Evolutionary conservation across 106 monocot genomes (phyloP).

Genomic region (Dioscorea zingiberensis): DNA sequence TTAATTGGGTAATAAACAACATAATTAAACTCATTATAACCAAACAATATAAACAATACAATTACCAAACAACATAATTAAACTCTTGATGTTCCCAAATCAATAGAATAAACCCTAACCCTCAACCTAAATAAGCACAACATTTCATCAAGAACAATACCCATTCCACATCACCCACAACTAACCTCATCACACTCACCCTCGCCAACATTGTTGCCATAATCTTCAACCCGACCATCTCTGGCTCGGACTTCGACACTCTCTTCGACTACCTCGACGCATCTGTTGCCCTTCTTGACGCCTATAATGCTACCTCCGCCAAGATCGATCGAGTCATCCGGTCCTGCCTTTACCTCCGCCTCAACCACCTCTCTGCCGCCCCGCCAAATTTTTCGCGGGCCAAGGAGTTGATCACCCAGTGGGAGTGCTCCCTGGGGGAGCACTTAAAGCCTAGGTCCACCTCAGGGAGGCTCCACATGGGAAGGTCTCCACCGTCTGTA

Average conservation of each 20-base stretch:
- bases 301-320: slow-evolving; percentile 47
- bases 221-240: slow-evolving; percentile 23
- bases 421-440: not conserved
- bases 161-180: slow-evolving; percentile 22
- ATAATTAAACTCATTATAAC: no score
- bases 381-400: slow-evolving; percentile 1
- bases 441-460: not conserved
- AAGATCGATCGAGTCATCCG: slow-evolving; percentile 21
- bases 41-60: no score
- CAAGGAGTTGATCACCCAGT: slow-evolving; percentile 7
- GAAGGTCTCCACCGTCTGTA: slow-evolving; percentile 18
- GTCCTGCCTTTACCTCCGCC: slow-evolving; percentile 32
- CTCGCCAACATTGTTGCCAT: slow-evolving; percentile 23
- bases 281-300: slow-evolving; percentile 45
- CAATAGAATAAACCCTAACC: no score
- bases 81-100: no score
- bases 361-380: slow-evolving; percentile 27
- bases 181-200: slow-evolving; percentile 23
- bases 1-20: no score
- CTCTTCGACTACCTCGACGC: slow-evolving; percentile 37
- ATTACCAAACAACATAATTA: no score
- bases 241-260: slow-evolving; percentile 20
- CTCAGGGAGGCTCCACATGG: slow-evolving; percentile 11
- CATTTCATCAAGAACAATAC: no score
- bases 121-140: no score